Evolutionary conservation across 1,284 basidiomycete species (phyloP).

Genomic region (Pseudozyma hubeiensis): DNA sequence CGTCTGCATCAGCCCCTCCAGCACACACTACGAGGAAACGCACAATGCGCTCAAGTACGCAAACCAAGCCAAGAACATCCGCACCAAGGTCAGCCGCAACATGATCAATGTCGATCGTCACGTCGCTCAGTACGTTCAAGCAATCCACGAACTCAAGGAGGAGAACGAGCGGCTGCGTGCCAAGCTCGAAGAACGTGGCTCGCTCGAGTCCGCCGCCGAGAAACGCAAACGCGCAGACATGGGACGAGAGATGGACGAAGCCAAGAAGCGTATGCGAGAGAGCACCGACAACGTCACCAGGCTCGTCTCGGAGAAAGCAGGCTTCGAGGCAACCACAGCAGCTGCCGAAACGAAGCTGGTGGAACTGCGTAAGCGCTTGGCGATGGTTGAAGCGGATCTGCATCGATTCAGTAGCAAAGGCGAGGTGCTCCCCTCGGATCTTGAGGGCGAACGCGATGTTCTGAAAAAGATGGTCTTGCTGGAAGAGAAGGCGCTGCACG

Average conservation of each 20-base stretch:
- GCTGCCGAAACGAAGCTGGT: conserved; percentile 80
- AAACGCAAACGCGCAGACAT: conserved; percentile 73
- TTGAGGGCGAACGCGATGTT: conserved; percentile 79
- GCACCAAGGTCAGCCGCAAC: conserved; percentile 67
- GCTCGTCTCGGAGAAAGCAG: conserved; percentile 72
- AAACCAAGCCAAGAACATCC: conserved; percentile 68
- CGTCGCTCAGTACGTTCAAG: conserved; percentile 76
- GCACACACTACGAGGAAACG: conserved; percentile 68
- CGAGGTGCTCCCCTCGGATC: conserved; percentile 69
- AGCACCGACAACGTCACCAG: conserved; percentile 71
- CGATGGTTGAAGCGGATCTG: conserved; percentile 73
- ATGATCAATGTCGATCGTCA: conserved; percentile 68
- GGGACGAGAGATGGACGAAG: conserved; percentile 75
- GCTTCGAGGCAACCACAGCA: conserved; percentile 78
- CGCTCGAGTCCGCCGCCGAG: conserved; percentile 71
- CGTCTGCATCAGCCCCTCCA: conserved; percentile 67
- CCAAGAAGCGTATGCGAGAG: conserved; percentile 76
- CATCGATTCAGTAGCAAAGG: conserved; percentile 18
- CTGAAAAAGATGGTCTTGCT: conserved; percentile 77
- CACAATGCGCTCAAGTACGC: conserved; percentile 69
- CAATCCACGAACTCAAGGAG: conserved; percentile 85
- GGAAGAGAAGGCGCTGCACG: conserved; percentile 78
- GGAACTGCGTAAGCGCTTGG: conserved; percentile 77
- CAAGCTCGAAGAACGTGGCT: conserved; percentile 76
- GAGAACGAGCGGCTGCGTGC: conserved; percentile 87